Evolutionary conservation across 2,329 filamentous ascomycete species (phyloP).

Genomic region (Pseudogymnoascus sp.): DNA sequence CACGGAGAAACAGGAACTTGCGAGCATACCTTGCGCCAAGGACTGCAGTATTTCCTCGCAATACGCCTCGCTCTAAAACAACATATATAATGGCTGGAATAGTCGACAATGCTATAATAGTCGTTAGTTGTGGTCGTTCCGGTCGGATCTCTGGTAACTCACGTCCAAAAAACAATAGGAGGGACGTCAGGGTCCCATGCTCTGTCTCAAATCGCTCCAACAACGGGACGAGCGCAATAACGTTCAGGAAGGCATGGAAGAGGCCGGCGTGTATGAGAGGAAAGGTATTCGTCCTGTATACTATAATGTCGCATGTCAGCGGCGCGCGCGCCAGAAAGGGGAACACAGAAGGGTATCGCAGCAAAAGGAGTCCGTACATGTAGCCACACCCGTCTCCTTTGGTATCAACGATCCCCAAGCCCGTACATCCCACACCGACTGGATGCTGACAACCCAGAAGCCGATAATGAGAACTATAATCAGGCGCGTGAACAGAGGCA

Average conservation of each 20-base stretch:
- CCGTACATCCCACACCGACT: conserved; percentile 64
- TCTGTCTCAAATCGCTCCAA: conserved; percentile 91
- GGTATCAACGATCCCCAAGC: conserved; percentile 78
- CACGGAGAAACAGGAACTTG: conserved; percentile 15
- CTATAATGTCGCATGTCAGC: conserved; percentile 40
- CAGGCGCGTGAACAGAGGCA: conserved; percentile 81
- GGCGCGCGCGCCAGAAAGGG: not conserved
- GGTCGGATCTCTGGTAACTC: conserved; percentile 38
- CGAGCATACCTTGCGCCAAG: conserved; percentile 70
- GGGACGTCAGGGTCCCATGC: conserved; percentile 81
- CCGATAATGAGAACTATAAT: conserved; percentile 60
- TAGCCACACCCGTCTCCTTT: conserved; percentile 62
- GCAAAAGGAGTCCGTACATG: conserved; percentile 50
- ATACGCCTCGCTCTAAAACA: conserved; percentile 65
- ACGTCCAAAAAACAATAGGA: conserved; percentile 88
- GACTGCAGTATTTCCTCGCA: conserved; percentile 66
- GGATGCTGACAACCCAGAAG: conserved; percentile 64
- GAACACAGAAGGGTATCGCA: conserved; percentile 4
- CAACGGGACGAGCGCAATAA: conserved; percentile 75
- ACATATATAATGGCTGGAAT: conserved; percentile 80
- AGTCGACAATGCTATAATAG: conserved; percentile 61
- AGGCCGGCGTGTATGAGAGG: conserved; percentile 78
- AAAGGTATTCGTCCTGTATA: conserved; percentile 90
- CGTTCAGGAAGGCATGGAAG: conserved; percentile 74
- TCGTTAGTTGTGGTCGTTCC: conserved; percentile 21